phyloP scores from a whole-genome alignment of 805 yeast species.

The Cyberlindnera meyerae region DNA sequence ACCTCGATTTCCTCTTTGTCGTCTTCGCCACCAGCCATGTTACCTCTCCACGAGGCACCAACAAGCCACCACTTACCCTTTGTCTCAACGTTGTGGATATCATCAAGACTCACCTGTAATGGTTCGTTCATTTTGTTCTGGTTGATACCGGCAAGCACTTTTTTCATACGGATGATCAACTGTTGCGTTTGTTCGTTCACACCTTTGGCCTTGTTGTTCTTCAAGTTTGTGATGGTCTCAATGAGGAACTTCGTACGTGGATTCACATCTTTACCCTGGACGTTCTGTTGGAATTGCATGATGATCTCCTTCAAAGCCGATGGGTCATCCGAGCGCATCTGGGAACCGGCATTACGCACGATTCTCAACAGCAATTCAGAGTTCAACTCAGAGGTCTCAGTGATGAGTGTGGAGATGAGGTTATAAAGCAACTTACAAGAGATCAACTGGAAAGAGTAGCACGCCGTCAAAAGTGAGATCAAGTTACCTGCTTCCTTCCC shows the following conservation, averaged over 20 bases:
- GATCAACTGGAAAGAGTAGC: conserved; percentile 73
- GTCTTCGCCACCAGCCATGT: conserved; percentile 23
- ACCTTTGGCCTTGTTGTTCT: conserved; percentile 71
- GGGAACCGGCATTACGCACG: conserved; percentile 72
- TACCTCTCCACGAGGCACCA: conserved; percentile 96
- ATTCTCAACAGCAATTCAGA: conserved; percentile 75
- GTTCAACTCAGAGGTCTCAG: conserved; percentile 58
- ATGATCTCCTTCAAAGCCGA: conserved; percentile 77
- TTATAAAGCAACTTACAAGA: conserved; percentile 76
- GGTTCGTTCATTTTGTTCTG: conserved; percentile 56
- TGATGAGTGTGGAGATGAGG: conserved; percentile 49
- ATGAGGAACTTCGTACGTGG: conserved; percentile 77
- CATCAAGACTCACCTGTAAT: conserved; percentile 76
- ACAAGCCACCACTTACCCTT: conserved; percentile 99
- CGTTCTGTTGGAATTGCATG: conserved; percentile 40
- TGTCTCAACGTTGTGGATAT: conserved; percentile 68
- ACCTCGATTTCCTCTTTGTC: conserved; percentile 17
- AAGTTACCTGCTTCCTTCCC: conserved; percentile 58
- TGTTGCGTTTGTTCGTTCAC: conserved; percentile 47
- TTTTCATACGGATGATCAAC: conserved; percentile 54
- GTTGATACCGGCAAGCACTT: conserved; percentile 51
- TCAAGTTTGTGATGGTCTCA: conserved; percentile 80
- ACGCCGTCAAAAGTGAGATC: conserved; percentile 67
- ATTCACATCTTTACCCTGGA: conserved; percentile 34
- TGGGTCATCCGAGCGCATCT: conserved; percentile 89